phyloP scores from a whole-genome alignment of 2,329 filamentous ascomycete species.

The Penicillium sp. region DNA sequence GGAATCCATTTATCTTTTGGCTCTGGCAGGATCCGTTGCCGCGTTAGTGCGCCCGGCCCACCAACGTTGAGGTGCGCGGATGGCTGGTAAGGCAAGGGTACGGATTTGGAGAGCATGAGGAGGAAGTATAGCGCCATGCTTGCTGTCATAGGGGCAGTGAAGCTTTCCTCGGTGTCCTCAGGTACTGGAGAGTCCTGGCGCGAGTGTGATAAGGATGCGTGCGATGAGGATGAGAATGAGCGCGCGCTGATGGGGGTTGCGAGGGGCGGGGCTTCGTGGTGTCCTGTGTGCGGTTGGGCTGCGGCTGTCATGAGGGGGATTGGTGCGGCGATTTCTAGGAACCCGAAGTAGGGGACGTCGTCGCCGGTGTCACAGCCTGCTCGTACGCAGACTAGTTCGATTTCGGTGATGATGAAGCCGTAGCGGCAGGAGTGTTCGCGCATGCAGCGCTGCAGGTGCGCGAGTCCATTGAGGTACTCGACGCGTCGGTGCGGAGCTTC shows the following conservation, averaged over 20 bases:
- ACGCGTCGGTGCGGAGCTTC: constrained; percentile 85
- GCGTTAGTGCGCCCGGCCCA: constrained; percentile 61
- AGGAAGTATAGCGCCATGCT: constrained; percentile 68
- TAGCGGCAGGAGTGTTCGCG: constrained; percentile 92
- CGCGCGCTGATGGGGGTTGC: constrained; percentile 42
- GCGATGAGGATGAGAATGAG: constrained; percentile 36
- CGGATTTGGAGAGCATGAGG: constrained; percentile 69
- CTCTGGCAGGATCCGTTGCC: constrained; percentile 60
- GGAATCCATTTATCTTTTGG: constrained; percentile 68
- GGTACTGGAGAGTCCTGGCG: constrained; percentile 24
- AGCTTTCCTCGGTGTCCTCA: constrained; percentile 18
- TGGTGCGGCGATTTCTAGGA: constrained; percentile 72
- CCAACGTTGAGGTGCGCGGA: constrained; percentile 67
- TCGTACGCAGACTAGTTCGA: constrained; percentile 89
- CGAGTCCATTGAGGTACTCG: constrained; percentile 84
- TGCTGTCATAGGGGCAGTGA: constrained; percentile 57
- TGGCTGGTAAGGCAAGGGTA: constrained; percentile 62
- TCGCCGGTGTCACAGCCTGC: constrained; percentile 68
- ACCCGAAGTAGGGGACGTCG: constrained; percentile 81
- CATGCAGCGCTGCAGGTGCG: constrained; percentile 89
- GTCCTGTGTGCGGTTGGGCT: constrained; percentile 4
- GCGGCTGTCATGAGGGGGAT: constrained; percentile 59
- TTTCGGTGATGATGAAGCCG: constrained; percentile 95
- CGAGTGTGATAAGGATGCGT: constrained; percentile 29
- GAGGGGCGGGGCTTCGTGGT: constrained; percentile 31